Evolutionary conservation across 2,329 filamentous ascomycete species (phyloP), one percentile per base, ranked within the genome.

Genomic region (Fusarium sp.): DNA sequence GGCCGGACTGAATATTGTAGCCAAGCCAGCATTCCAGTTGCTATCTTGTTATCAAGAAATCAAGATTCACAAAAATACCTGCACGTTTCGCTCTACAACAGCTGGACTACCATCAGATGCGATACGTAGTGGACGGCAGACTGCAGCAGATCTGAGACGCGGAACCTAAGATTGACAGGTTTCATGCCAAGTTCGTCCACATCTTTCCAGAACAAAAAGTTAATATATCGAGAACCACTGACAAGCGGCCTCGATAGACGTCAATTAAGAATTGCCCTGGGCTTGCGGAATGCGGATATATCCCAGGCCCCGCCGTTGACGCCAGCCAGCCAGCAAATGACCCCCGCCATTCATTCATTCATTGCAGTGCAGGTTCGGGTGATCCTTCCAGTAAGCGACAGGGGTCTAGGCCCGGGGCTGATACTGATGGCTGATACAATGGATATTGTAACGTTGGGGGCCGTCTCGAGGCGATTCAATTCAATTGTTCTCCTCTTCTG

Each of bases 261-360:
- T 41, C 51, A 57, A 64, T 48, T 65, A 56, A 48, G 56, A 56
- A 38, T 40, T 53, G 58, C 52, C 44, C 50, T 50, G 40, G 44
- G 47, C 44, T 39, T 42, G 44, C 42, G 31, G 34, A 46, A 36
- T 42, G 44, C 42, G 31, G 34, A 46, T 61, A 42, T 42, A 51
- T 19, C 19, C 19, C 19, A 19, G 51, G 52, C 40, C 50, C 63
- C 50, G 53, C 58, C 38, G 44, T 52, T 62, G 42, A 38, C 45
- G 38, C 32, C 40, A 47, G 53, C 36, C 19, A 11, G 38, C 32
- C 40, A 47, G 53, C 36, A 29, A 11, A 24, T 32, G 41, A 40
- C 41, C 41, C 42, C 50, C 29, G 35, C 50, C 39, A 32, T 52
- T 26, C 19, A 19, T 52, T 26, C 19, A 19, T 19, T 19, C 19